Conservation (phyloP, 495 filamentous ascomycete genomes). For the Penicillium paxilli region DNA sequence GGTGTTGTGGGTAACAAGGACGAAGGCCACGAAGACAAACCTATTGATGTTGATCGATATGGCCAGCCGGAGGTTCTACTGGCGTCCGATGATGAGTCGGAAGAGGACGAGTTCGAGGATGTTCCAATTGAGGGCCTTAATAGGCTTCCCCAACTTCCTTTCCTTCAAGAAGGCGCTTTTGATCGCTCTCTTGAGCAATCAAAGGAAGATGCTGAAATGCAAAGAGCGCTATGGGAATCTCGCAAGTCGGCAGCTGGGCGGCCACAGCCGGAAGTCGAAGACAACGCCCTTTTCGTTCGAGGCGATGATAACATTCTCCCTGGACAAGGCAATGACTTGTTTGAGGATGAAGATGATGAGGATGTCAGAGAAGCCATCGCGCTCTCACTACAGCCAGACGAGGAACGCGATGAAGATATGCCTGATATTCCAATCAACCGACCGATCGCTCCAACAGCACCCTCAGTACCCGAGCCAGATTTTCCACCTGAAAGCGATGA, state of each 20-base stretch:
- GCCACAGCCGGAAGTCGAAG: slow-evolving; percentile 25
- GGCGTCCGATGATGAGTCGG: slow-evolving; percentile 50
- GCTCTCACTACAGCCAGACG: slow-evolving; percentile 62
- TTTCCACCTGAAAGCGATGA: slow-evolving; percentile 37
- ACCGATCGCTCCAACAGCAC: slow-evolving; percentile 11
- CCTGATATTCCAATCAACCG: slow-evolving; percentile 36
- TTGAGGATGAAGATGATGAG: slow-evolving; percentile 62
- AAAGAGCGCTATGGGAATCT: slow-evolving; percentile 43
- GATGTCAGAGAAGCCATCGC: slow-evolving; percentile 81
- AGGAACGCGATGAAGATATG: slow-evolving; percentile 32
- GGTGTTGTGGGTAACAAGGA: slow-evolving; percentile 88
- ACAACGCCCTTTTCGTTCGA: slow-evolving; percentile 69
- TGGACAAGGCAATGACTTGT: slow-evolving; percentile 36
- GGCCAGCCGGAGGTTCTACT: slow-evolving; percentile 50
- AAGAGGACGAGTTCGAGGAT: slow-evolving; percentile 83
- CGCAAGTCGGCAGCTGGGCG: not conserved
- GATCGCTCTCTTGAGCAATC: slow-evolving; percentile 38
- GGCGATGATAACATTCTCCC: slow-evolving; percentile 37
- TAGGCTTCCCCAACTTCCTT: slow-evolving; percentile 68
- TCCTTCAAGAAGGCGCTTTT: slow-evolving; percentile 39
- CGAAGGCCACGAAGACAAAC: slow-evolving; percentile 70
- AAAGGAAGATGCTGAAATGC: slow-evolving; percentile 42
- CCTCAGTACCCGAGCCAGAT: slow-evolving; percentile 14
- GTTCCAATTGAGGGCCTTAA: slow-evolving; percentile 94
- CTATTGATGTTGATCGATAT: slow-evolving; percentile 84